Percentiles rank a stretch among this genome's conserved stretches.
These are phyloP conservation scores for Sarocladium kiliense DNA, from an alignment of 2,329 filamentous ascomycete genomes.

Conservation along the genomic window DNA sequence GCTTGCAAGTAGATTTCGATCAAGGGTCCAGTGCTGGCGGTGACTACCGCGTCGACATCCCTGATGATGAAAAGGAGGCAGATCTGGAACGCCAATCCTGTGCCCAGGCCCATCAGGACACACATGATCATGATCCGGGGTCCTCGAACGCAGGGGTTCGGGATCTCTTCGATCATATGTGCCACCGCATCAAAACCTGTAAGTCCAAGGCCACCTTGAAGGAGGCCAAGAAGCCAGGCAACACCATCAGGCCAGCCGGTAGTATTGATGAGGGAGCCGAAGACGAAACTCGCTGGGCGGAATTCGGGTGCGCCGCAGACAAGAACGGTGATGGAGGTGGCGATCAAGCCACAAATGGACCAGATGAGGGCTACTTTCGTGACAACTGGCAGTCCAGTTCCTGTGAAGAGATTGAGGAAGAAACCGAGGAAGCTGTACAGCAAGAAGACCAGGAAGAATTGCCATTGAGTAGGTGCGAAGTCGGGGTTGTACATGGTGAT, in stretches of 20 bases:
- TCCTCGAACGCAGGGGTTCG: slow-evolving; percentile 42
- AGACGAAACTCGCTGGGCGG: slow-evolving; percentile 46
- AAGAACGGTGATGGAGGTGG: slow-evolving; percentile 44
- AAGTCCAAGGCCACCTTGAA: slow-evolving; percentile 35
- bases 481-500: slow-evolving; percentile 45
- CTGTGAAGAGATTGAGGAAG: slow-evolving; percentile 44
- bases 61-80: slow-evolving; percentile 47
- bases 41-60: slow-evolving; percentile 33
- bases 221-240: slow-evolving; percentile 52
- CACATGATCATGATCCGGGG: slow-evolving; percentile 49
- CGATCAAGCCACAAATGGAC: slow-evolving; percentile 47
- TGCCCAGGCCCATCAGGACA: slow-evolving; percentile 41
- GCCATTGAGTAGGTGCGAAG: slow-evolving; percentile 43
- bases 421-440: slow-evolving; percentile 43
- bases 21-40: slow-evolving; percentile 37
- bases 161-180: slow-evolving; percentile 54
- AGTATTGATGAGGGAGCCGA: slow-evolving; percentile 40
- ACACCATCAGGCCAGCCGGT: slow-evolving; percentile 50
- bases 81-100: slow-evolving; percentile 47
- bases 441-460: slow-evolving; percentile 50
- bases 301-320: slow-evolving; percentile 47
- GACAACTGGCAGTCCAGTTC: slow-evolving; percentile 42
- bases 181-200: slow-evolving; percentile 55
- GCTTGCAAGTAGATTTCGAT: slow-evolving; percentile 39
- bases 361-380: slow-evolving; percentile 52